These are phyloP conservation scores for Skeletonema tropicum DNA, from an alignment of 108 stramenopile species.

Conservation along the genomic window DNA sequence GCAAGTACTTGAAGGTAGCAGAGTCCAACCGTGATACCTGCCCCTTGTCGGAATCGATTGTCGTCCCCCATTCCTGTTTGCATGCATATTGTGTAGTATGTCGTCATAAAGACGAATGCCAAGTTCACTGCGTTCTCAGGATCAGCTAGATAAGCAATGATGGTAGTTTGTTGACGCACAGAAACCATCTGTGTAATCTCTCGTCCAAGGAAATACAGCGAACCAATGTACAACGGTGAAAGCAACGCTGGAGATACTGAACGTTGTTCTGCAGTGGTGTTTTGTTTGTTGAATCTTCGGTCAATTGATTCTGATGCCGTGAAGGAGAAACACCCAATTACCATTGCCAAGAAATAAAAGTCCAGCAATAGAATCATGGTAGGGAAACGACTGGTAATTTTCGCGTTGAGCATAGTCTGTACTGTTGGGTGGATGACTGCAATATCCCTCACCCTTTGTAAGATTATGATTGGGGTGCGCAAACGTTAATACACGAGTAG, in stretches of 20 bases:
- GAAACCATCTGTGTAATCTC: conserved; percentile 67
- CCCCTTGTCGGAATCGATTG: conserved; percentile 60
- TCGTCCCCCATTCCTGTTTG: conserved; percentile 37
- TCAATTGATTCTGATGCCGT: conserved; percentile 24
- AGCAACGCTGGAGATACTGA: conserved; percentile 17
- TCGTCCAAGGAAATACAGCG: conserved; percentile 70
- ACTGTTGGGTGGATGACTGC: conserved; percentile 78
- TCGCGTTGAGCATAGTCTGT: conserved; percentile 72
- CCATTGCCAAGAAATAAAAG: conserved; percentile 55
- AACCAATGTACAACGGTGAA: conserved; percentile 59
- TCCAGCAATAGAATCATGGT: conserved; percentile 82
- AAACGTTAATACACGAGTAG: neutral
- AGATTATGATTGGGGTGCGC: neutral
- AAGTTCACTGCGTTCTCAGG: conserved; percentile 76
- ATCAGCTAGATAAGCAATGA: conserved; percentile 63
- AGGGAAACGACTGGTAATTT: conserved; percentile 76
- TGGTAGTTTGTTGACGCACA: conserved; percentile 48
- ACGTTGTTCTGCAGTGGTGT: conserved; percentile 6
- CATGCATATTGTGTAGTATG: conserved; percentile 72
- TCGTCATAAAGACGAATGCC: conserved; percentile 66
- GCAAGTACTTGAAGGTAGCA: conserved; percentile 73
- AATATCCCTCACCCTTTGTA: conserved; percentile 57
- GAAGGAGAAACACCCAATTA: conserved; percentile 61
- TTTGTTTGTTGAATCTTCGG: conserved; percentile 28
- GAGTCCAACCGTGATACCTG: conserved; percentile 68